phyloP scores from a whole-genome alignment of 495 filamentous ascomycete genomes.

The Daldinia decipiens region DNA sequence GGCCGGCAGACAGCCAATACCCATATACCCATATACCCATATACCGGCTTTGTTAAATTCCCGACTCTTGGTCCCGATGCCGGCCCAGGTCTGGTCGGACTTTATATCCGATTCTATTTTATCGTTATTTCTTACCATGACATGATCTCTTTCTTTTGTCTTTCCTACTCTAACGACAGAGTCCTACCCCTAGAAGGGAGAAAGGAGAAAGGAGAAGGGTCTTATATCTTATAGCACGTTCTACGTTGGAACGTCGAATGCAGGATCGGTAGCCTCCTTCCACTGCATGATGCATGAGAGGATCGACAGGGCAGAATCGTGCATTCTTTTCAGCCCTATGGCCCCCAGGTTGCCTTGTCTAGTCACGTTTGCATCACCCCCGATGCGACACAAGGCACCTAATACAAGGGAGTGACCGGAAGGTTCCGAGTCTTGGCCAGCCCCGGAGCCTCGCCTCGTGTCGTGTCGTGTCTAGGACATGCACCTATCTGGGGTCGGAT shows the following conservation, averaged over 20 bases:
- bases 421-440: constrained; percentile 15
- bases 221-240: constrained; percentile 1
- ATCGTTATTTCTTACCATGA: constrained; percentile 18
- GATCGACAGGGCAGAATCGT: constrained; percentile 35
- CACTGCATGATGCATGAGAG: constrained; percentile 34
- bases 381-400: constrained; percentile 31
- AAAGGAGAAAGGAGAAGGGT: constrained; percentile 1
- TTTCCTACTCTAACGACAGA: not conserved
- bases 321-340: constrained; percentile 32
- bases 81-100: not conserved
- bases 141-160: constrained; percentile 9
- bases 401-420: constrained; percentile 15
- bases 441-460: constrained; percentile 30
- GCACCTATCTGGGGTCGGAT: constrained; percentile 10
- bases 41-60: not conserved
- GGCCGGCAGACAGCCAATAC: constrained; percentile 18
- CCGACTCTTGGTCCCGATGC: constrained; percentile 17
- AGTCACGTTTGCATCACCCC: constrained; percentile 15
- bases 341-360: constrained; percentile 23
- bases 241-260: constrained; percentile 16
- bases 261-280: constrained; percentile 20
- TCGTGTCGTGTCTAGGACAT: constrained; percentile 21
- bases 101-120: constrained; percentile 15
- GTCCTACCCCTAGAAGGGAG: not conserved
- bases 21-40: not conserved